Evolutionary conservation across 2,329 filamentous ascomycete genomes (phyloP).

Genomic region (Colletotrichum tropicale): DNA sequence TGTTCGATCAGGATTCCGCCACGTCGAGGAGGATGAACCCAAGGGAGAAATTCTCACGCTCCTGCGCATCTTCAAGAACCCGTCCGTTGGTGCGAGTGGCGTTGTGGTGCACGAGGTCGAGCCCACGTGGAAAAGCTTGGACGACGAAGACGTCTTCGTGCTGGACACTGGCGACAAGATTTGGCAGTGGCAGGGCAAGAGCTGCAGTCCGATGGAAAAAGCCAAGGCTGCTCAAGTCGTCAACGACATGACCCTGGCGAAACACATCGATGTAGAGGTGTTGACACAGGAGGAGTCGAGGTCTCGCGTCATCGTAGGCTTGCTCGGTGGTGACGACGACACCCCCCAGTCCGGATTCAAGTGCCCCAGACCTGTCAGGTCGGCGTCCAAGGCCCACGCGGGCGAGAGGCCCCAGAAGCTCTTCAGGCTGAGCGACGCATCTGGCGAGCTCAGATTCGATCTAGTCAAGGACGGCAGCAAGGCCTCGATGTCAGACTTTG

Average conservation of each 20-base stretch:
- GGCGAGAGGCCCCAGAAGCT: slow-evolving; percentile 44
- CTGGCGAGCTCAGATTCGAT: slow-evolving; percentile 60
- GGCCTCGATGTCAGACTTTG: slow-evolving; percentile 53
- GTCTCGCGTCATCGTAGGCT: slow-evolving; percentile 57
- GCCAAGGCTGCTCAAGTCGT: slow-evolving; percentile 71
- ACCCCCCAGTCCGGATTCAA: slow-evolving; percentile 43
- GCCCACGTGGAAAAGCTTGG: slow-evolving; percentile 64
- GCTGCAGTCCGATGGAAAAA: slow-evolving; percentile 72
- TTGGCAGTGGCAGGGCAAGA: slow-evolving; percentile 72
- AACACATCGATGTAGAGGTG: slow-evolving; percentile 69
- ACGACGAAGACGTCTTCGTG: slow-evolving; percentile 70
- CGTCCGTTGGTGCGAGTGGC: slow-evolving; percentile 46
- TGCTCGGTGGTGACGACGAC: slow-evolving; percentile 55
- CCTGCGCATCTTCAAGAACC: slow-evolving; percentile 68
- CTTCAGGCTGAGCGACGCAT: slow-evolving; percentile 67
- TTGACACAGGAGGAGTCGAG: slow-evolving; percentile 64
- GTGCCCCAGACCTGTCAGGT: slow-evolving; percentile 43
- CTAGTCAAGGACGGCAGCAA: slow-evolving; percentile 59
- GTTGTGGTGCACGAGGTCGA: slow-evolving; percentile 69
- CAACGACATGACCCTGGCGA: slow-evolving; percentile 66
- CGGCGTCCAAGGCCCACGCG: slow-evolving; percentile 24
- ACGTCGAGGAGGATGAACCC: slow-evolving; percentile 56
- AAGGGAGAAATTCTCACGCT: slow-evolving; percentile 52
- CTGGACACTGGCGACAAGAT: slow-evolving; percentile 68
- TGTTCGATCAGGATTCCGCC: slow-evolving; percentile 65